A percentile compares a stretch with the other conserved stretches of the same genome.
These are phyloP conservation scores for Annulohypoxylon maeteangense DNA, from an alignment of 495 filamentous ascomycete species.

Conservation along the genomic window DNA sequence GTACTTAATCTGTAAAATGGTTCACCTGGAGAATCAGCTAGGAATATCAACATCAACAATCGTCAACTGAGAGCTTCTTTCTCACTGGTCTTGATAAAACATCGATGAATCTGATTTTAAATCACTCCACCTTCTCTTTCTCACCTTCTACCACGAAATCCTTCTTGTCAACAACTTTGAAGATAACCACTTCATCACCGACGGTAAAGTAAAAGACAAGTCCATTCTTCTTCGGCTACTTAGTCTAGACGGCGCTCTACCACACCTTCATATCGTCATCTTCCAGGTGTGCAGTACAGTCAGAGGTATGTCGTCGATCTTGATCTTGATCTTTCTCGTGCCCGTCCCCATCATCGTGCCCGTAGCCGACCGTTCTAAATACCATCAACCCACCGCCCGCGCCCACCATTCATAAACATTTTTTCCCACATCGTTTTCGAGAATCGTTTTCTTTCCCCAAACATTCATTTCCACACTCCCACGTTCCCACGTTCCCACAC, in stretches of 20 bases:
- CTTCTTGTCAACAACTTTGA: not conserved
- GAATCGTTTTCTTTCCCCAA: not conserved
- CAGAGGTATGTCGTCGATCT: not conserved
- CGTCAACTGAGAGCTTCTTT: not conserved
- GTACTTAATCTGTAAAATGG: not conserved
- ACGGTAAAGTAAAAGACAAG: not conserved
- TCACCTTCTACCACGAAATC: not conserved
- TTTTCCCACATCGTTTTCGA: not conserved
- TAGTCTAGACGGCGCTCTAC: not conserved
- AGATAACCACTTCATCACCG: not conserved
- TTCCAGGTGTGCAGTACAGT: not conserved
- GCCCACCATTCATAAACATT: not conserved
- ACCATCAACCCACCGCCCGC: not conserved
- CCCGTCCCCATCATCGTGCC: not conserved
- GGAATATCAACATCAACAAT: slow-evolving; percentile 42
- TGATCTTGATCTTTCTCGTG: not conserved
- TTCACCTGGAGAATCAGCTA: slow-evolving; percentile 8
- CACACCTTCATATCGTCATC: not conserved
- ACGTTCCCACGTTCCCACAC: not conserved
- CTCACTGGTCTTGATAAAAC: not conserved
- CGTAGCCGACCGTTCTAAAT: not conserved
- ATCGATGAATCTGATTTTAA: not conserved
- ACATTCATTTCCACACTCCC: not conserved
- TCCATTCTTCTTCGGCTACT: not conserved
- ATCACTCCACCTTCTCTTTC: not conserved